phyloP scores from a whole-genome alignment of 139 green algal genomes.

The Chlamydomonas schloesseri region DNA sequence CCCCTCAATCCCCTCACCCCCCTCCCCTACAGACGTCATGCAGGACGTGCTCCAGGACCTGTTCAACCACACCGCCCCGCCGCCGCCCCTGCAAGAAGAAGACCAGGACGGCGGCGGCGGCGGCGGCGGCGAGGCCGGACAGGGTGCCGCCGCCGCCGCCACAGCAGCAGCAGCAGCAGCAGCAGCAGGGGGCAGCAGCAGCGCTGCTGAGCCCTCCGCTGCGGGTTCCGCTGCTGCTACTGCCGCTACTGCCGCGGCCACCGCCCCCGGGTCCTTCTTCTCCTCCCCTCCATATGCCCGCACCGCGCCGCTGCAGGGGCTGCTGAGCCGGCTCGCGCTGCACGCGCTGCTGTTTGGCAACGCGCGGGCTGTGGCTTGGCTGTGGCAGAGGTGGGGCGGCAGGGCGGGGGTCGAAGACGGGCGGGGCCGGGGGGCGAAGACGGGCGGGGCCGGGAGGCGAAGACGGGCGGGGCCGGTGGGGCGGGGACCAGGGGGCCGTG shows the following conservation, averaged over 20 bases:
- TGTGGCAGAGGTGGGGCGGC: constrained; percentile 74
- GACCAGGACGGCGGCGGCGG: background rate
- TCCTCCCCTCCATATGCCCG: constrained; percentile 8
- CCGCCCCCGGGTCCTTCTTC: background rate
- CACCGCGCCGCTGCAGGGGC: constrained; percentile 45
- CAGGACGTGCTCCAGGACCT: constrained; percentile 74
- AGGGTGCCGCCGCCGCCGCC: too few relatives aligned
- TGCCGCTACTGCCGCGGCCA: too few relatives aligned
- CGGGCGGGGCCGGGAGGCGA: background rate
- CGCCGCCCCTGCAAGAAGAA: background rate
- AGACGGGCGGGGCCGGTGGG: background rate
- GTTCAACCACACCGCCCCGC: constrained; percentile 44
- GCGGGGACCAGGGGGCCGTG: too few relatives aligned
- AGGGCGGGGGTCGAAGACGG: too few relatives aligned
- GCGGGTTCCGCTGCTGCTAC: too few relatives aligned
- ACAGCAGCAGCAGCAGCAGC: too few relatives aligned
- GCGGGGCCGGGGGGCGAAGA: background rate
- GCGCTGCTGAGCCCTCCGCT: too few relatives aligned
- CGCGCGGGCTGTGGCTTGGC: constrained; percentile 68
- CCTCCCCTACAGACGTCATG: constrained; percentile 40
- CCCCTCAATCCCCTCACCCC: background rate
- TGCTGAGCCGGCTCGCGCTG: constrained; percentile 75
- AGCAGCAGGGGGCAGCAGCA: too few relatives aligned
- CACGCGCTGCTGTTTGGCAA: constrained; percentile 81
- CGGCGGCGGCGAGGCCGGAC: background rate